phyloP scores from a whole-genome alignment of 352 stramenopile species.

The Pythium grandisporangium region DNA sequence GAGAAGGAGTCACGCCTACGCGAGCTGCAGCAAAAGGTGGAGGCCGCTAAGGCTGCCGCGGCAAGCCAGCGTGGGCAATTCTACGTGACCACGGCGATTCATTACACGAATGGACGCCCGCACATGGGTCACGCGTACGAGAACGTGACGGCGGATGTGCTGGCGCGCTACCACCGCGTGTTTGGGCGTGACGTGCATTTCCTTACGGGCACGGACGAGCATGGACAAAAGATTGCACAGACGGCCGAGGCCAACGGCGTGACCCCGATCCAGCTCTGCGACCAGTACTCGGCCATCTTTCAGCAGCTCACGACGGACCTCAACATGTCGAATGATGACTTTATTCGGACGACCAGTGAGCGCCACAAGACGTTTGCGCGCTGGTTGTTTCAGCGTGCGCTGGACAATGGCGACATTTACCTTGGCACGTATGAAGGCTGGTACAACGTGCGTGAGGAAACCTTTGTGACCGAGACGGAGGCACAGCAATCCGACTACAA shows the following conservation, averaged over 20 bases:
- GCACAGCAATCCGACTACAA: constrained; percentile 94
- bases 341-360: constrained; percentile 94
- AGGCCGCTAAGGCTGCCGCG: constrained; percentile 22
- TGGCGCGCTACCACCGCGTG: constrained; percentile 91
- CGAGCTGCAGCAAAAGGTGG: constrained; percentile 41
- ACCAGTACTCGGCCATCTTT: constrained; percentile 90
- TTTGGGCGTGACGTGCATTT: constrained; percentile 83
- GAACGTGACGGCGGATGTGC: constrained; percentile 94
- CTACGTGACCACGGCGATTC: constrained; percentile 99
- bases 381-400: constrained; percentile 91
- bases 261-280: constrained; percentile 92
- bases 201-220: constrained; percentile 93
- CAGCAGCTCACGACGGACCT: constrained; percentile 80
- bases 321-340: constrained; percentile 86
- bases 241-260: constrained; percentile 89
- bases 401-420: constrained; percentile 95
- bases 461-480: constrained; percentile 97
- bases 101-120: constrained; percentile 96
- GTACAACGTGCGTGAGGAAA: constrained; percentile 99
- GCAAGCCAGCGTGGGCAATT: constrained; percentile 68
- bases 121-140: constrained; percentile 99
- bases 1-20: constrained; percentile 34
- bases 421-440: constrained; percentile 96
- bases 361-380: constrained; percentile 93
- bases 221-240: constrained; percentile 99